Evolutionary conservation across 2,329 filamentous ascomycete genomes (phyloP).

Genomic region (Epichloe uncinata): DNA sequence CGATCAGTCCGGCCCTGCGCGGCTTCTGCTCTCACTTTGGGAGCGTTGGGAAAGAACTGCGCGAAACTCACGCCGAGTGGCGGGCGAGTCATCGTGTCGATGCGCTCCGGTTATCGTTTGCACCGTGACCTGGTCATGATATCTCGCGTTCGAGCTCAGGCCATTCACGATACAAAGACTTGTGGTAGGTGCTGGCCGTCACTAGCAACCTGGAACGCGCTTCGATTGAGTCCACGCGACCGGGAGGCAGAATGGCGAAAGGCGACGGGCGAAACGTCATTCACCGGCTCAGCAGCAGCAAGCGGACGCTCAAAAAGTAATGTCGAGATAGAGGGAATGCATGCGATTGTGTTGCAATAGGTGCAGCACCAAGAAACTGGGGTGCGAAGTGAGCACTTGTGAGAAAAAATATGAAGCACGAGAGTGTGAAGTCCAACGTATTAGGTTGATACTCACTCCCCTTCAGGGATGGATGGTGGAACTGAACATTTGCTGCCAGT

Average conservation of each 20-base stretch:
- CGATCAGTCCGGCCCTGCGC: constrained; percentile 22
- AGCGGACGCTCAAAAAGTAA: background rate
- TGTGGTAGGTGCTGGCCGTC: constrained; percentile 4
- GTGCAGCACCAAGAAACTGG: constrained; percentile 1
- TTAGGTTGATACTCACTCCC: constrained; percentile 1
- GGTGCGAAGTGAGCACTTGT: constrained; percentile 1
- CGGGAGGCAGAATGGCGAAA: constrained; percentile 7
- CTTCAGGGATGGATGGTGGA: constrained; percentile 7
- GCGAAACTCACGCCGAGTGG: constrained; percentile 63
- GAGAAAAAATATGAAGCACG: constrained; percentile 4
- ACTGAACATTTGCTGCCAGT: constrained; percentile 2
- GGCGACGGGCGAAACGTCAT: constrained; percentile 2
- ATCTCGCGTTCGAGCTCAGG: constrained; percentile 23
- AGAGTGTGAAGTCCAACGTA: constrained; percentile 5
- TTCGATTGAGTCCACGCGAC: constrained; percentile 27
- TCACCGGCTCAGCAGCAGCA: constrained; percentile 36
- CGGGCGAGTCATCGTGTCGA: constrained; percentile 64
- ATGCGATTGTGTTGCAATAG: constrained; percentile 8
- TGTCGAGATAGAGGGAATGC: background rate
- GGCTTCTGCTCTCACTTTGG: constrained; percentile 42
- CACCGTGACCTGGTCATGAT: constrained; percentile 44
- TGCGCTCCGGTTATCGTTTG: constrained; percentile 37
- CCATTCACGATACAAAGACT: constrained; percentile 11
- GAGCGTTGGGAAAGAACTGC: constrained; percentile 74
- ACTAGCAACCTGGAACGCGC: constrained; percentile 11